Evolutionary conservation across 257 asterid species (phyloP).

Genomic region (Solanum ossicruentum): DNA sequence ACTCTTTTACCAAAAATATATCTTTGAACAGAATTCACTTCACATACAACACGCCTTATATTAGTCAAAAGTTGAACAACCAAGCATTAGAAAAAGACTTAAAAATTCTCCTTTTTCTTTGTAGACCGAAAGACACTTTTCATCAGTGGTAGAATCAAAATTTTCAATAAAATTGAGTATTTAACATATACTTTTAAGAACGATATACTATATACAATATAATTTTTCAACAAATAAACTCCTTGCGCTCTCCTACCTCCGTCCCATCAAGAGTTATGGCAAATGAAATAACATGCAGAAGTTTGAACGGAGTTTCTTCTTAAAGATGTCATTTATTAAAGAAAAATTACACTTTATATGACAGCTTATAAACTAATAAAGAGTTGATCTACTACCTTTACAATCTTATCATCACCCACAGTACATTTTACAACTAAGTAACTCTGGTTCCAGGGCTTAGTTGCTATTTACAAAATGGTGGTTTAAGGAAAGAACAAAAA

Average conservation of each 20-base stretch:
- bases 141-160: neutral
- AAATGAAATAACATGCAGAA: neutral
- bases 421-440: constrained; percentile 21
- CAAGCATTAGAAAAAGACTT: neutral
- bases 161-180: neutral
- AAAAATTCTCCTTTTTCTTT: neutral
- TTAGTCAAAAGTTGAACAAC: neutral
- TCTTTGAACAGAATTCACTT: neutral
- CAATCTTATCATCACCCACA: constrained; percentile 8
- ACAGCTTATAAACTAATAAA: constrained; percentile 1
- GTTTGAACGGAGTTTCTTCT: neutral
- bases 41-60: neutral
- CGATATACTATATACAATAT: neutral
- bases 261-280: neutral
- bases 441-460: constrained; percentile 26
- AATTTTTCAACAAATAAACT: neutral
- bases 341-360: constrained; percentile 6
- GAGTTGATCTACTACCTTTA: constrained; percentile 14
- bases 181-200: too few relatives aligned
- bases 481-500: constrained; percentile 25
- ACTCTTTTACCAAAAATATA: neutral
- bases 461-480: constrained; percentile 15
- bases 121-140: neutral
- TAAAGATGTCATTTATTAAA: constrained; percentile 7
- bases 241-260: neutral